Percentiles rank a stretch among this genome's conserved stretches.
Conservation (phyloP, 2,329 filamentous ascomycete species). For the Chalara sp. region DNA sequence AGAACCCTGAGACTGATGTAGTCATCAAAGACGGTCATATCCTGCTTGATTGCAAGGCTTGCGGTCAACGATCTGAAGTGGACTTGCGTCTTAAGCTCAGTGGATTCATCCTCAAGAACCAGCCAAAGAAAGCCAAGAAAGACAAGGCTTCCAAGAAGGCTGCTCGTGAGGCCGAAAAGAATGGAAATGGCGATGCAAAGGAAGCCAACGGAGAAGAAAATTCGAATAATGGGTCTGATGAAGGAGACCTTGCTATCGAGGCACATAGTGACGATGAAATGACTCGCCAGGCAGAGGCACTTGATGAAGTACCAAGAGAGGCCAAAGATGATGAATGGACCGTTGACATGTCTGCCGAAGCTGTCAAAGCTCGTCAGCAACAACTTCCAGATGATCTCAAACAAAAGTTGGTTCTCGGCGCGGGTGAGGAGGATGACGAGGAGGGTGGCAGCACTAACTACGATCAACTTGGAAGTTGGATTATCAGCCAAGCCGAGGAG, state of each 20-base stretch:
- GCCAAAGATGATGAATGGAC: conserved; percentile 89
- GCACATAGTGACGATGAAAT: conserved; percentile 89
- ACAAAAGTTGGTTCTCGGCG: conserved; percentile 75
- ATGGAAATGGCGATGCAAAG: conserved; percentile 44
- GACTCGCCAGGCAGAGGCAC: conserved; percentile 67
- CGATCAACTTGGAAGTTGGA: conserved; percentile 90
- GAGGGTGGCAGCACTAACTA: conserved; percentile 70
- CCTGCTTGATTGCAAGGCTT: conserved; percentile 95
- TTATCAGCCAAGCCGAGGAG: conserved; percentile 64
- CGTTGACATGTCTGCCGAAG: conserved; percentile 92
- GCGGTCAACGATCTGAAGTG: conserved; percentile 85
- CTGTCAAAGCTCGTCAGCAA: conserved; percentile 88
- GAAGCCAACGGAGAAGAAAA: conserved; percentile 58
- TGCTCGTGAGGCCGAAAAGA: conserved; percentile 75
- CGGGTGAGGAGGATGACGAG: conserved; percentile 75
- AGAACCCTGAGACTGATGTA: conserved; percentile 97
- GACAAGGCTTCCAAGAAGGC: conserved; percentile 92
- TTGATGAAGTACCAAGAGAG: conserved; percentile 58
- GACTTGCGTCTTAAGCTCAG: conserved; percentile 93
- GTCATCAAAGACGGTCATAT: conserved; percentile 92
- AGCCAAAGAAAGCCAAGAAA: conserved; percentile 91
- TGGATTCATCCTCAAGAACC: conserved; percentile 95
- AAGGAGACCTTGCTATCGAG: conserved; percentile 49
- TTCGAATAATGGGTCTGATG: conserved; percentile 48
- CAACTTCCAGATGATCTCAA: conserved; percentile 93